Conservation (phyloP, 768 basidiomycete species). For the Boletus reticulatus region DNA sequence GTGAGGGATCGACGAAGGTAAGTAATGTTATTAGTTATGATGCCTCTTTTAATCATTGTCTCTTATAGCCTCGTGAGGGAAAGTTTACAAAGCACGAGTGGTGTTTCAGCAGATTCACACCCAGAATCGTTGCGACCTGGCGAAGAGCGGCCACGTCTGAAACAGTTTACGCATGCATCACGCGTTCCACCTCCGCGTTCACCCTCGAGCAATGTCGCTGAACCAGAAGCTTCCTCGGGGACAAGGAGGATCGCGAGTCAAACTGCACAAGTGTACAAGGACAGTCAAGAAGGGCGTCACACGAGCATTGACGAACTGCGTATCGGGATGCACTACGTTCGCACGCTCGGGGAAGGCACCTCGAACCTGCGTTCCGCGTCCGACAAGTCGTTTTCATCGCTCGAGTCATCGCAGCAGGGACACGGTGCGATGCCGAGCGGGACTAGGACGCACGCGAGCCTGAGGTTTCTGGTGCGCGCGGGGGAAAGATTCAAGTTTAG, state of each 20-base stretch:
- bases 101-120: conserved; percentile 34
- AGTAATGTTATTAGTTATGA: neutral
- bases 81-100: conserved; percentile 47
- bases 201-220: conserved; percentile 29
- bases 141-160: conserved; percentile 53
- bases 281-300: conserved; percentile 31
- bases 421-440: conserved; percentile 22
- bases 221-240: conserved; percentile 23
- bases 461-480: conserved; percentile 49
- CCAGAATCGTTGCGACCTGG: conserved; percentile 31
- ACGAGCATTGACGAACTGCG: conserved; percentile 61
- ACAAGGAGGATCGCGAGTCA: conserved; percentile 57
- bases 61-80: conserved; percentile 45
- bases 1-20: conserved; percentile 26
- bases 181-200: conserved; percentile 62
- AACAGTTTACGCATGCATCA: conserved; percentile 68
- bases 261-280: conserved; percentile 56
- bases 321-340: conserved; percentile 70
- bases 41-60: conserved; percentile 12
- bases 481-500: conserved; percentile 62
- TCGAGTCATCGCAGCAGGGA: conserved; percentile 55
- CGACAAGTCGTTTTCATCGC: conserved; percentile 54
- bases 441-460: conserved; percentile 23
- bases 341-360: conserved; percentile 58
- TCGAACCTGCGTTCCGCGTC: conserved; percentile 33